These are phyloP conservation scores for Lactarius indigo DNA, from an alignment of 768 basidiomycete genomes.

Conservation along the genomic window DNA sequence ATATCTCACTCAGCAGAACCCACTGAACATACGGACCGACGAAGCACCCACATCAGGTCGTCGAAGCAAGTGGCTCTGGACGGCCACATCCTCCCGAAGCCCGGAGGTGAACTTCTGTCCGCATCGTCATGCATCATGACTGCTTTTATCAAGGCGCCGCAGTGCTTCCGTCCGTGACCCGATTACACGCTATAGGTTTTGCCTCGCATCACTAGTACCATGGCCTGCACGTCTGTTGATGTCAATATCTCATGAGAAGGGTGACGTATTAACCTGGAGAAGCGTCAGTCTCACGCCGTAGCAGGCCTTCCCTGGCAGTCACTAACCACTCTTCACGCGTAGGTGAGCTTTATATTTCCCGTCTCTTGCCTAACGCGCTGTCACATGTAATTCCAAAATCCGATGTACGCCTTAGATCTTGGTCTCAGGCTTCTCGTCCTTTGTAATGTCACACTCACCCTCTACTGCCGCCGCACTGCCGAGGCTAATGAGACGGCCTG, in stretches of 20 bases:
- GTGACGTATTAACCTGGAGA: slow-evolving; percentile 9
- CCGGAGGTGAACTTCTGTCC: background rate
- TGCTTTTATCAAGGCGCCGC: background rate
- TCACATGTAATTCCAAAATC: background rate
- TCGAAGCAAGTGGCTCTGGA: background rate
- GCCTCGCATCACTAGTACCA: slow-evolving; percentile 12
- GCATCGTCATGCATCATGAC: background rate
- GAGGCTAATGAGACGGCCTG: background rate
- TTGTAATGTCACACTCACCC: background rate
- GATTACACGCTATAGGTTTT: background rate
- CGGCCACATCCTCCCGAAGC: background rate
- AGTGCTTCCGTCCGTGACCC: background rate
- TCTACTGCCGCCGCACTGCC: background rate
- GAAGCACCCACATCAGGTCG: background rate
- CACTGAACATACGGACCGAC: background rate
- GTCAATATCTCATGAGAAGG: slow-evolving; percentile 3
- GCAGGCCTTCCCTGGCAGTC: background rate
- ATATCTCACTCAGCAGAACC: background rate
- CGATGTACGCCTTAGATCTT: background rate
- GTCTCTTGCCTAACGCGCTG: background rate
- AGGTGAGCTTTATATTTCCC: background rate
- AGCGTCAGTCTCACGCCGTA: background rate
- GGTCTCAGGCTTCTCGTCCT: background rate
- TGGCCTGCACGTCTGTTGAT: slow-evolving; percentile 2
- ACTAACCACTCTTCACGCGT: background rate